These are phyloP conservation scores for Leishmania lainsoni DNA, from an alignment of 208 protist species.

Conservation along the genomic window DNA sequence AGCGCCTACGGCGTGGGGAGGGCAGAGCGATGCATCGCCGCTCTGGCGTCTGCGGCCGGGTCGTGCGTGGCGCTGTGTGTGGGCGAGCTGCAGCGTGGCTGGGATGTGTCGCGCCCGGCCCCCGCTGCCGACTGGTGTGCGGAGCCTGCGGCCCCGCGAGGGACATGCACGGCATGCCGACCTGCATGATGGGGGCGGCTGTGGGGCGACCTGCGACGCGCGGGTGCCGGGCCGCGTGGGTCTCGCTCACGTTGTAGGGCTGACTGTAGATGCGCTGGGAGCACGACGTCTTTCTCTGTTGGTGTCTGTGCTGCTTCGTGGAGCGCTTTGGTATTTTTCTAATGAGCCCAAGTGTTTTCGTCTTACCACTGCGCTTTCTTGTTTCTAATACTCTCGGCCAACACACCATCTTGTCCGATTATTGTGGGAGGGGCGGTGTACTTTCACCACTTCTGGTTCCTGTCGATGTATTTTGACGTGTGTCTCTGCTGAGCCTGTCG, in stretches of 20 bases:
- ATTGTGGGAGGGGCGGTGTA: no score
- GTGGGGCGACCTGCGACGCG: background rate
- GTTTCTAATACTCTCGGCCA: background rate
- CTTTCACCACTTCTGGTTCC: no score
- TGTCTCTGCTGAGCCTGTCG: no score
- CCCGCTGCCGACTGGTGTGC: background rate
- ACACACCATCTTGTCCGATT: no score
- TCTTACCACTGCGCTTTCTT: background rate
- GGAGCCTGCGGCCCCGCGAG: background rate
- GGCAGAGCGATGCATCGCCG: background rate
- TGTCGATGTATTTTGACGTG: no score
- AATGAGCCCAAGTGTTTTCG: background rate
- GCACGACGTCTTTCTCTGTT: background rate
- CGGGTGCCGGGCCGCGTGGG: background rate
- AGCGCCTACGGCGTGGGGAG: background rate
- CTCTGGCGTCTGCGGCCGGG: background rate
- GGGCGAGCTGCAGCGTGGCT: background rate
- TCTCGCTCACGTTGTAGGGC: background rate
- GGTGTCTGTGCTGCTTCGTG: background rate
- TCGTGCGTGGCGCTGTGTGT: background rate
- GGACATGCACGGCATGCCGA: background rate
- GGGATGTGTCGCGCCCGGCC: background rate
- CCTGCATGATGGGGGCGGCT: background rate
- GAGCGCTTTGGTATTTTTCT: background rate
- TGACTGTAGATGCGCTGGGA: background rate